Evolutionary conservation across 257 asterid species (phyloP).

Genomic region (Ophiorrhiza pumila): DNA sequence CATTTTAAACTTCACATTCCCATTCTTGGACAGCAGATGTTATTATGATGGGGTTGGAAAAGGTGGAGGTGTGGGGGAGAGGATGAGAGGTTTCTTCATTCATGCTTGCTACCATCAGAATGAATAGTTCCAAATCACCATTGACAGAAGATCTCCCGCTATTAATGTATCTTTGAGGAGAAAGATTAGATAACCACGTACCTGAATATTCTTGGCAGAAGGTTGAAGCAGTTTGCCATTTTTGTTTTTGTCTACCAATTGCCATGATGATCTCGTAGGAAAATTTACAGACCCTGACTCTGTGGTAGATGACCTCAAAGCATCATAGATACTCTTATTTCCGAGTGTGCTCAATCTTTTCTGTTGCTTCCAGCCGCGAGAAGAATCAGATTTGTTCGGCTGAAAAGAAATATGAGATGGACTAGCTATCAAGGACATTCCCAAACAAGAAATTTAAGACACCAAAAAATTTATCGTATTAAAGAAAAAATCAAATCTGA

Average conservation of each 20-base stretch:
- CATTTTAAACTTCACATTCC: background rate
- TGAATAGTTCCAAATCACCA: background rate
- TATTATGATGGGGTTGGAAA: background rate
- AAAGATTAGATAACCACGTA: conserved; percentile 3
- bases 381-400: conserved; percentile 15
- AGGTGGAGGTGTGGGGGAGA: background rate
- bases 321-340: conserved; percentile 5
- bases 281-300: conserved; percentile 2
- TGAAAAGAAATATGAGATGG: conserved; percentile 17
- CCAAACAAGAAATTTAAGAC: background rate
- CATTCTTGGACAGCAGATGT: background rate
- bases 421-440: background rate
- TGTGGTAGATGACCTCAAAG: conserved; percentile 4
- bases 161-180: conserved; percentile 5
- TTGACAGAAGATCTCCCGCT: background rate
- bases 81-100: background rate
- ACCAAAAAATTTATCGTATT: too few relatives aligned
- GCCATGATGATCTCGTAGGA: conserved; percentile 11
- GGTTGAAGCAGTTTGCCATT: conserved; percentile 11
- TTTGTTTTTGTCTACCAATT: conserved; percentile 1
- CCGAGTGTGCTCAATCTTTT: background rate
- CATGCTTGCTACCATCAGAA: background rate
- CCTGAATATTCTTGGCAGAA: conserved; percentile 24
- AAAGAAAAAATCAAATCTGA: too few relatives aligned
- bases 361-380: conserved; percentile 8